Evolutionary conservation across 106 monocot genomes (phyloP), one percentile per base, ranked within the genome.

Genomic region (Narthecium ossifragum): DNA sequence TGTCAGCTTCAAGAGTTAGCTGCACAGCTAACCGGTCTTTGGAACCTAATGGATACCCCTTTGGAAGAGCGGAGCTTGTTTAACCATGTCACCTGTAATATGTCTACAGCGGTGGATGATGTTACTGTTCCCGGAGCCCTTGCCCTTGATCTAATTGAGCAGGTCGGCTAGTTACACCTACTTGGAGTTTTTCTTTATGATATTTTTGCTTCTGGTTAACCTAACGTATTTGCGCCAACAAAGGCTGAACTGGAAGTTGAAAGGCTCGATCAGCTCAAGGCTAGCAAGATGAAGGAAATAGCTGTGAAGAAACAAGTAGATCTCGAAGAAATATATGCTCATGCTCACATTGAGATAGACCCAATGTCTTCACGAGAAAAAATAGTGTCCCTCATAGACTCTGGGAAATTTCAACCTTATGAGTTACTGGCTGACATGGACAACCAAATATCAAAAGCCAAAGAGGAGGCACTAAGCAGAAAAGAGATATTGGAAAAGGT

Each of bases 41-140:
- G 96, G 92, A 92, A 87, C 57, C 62, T 92, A 31, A 92, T 92
- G 92, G 92, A 92, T 78, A 83, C 92, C 10, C 75, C 80, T 11
- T 23, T 11, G 31, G 84, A 92, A 59, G 92, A 92, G 51, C 68
- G 61, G 2, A 53, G 52, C 34, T 60, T 90, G 57, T 96, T 96
- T 71, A 72, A 76, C 65, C 96, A 96, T 71, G 66, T 92, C 20
- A 92, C 87, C 20, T 87, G 83, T 72, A 80, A 75, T 64, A 80
- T 87, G 8, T 80, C 75, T 30, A 58, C 77, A 21, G 30, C 49
- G 64, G 83, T 87, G 31, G 77, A 92, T 27, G 83, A 92, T 29
- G 92, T 92, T 29, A 80, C 68, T 14, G 40, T 69, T 72, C 92
- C 92, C 66, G 80, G 80, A 37, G 77, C 80, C 39, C 78, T 92